These are phyloP conservation scores for Poronia punctata DNA, from an alignment of 495 filamentous ascomycete genomes.

Conservation along the genomic window DNA sequence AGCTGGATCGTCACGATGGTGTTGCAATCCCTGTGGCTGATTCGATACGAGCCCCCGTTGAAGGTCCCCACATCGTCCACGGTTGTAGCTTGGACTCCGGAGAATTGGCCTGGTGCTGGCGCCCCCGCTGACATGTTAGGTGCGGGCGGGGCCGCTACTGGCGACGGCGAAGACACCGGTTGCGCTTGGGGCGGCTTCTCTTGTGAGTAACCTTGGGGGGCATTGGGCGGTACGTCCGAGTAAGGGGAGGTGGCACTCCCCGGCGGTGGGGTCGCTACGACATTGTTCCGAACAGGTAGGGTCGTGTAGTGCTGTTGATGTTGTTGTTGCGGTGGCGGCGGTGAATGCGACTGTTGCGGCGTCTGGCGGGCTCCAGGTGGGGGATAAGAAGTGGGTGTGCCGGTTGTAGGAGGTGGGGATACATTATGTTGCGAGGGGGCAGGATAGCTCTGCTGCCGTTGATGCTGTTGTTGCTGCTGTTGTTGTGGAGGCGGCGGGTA, in stretches of 20 bases:
- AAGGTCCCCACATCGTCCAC: slow-evolving; percentile 86
- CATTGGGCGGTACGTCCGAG: slow-evolving; percentile 22
- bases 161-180: slow-evolving; percentile 20
- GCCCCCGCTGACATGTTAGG: slow-evolving; percentile 26
- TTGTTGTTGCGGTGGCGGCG: slow-evolving; percentile 23
- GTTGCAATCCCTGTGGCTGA: slow-evolving; percentile 89
- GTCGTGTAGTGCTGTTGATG: slow-evolving; percentile 17
- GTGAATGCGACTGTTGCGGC: slow-evolving; percentile 1
- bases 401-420: slow-evolving; percentile 22
- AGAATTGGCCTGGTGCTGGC: slow-evolving; percentile 17
- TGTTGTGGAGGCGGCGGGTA: slow-evolving; percentile 13
- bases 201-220: slow-evolving; percentile 23
- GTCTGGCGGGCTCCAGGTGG: slow-evolving; percentile 11
- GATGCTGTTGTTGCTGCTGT: slow-evolving; percentile 32
- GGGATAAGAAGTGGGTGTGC: slow-evolving; percentile 23
- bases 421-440: slow-evolving; percentile 21
- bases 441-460: slow-evolving; percentile 36
- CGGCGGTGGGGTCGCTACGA: slow-evolving; percentile 21
- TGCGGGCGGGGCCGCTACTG: slow-evolving; percentile 13
- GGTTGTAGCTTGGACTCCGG: slow-evolving; percentile 29
- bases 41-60: slow-evolving; percentile 89
- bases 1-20: slow-evolving; percentile 83
- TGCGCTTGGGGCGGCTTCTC: slow-evolving; percentile 30
- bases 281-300: slow-evolving; percentile 23
- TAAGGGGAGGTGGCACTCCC: slow-evolving; percentile 28